Evolutionary conservation across 2,329 filamentous ascomycete genomes (phyloP).

Genomic region (Ophiostoma triangulosporum): DNA sequence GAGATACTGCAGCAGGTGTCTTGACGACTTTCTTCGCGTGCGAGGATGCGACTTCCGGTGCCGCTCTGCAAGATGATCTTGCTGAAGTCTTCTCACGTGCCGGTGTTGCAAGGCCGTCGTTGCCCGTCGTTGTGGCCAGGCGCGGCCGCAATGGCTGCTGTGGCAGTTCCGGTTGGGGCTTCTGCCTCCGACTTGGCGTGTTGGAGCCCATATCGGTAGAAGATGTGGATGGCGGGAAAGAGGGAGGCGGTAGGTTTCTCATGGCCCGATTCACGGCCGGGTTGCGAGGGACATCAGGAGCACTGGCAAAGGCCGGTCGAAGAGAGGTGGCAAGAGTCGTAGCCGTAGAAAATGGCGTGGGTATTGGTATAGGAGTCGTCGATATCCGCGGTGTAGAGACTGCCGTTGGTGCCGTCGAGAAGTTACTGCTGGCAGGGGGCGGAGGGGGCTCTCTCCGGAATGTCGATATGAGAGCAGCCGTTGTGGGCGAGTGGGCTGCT

Average conservation of each 20-base stretch:
- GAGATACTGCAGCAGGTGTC: slow-evolving; percentile 18
- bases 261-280: background rate
- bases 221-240: background rate
- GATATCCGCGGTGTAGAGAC: background rate
- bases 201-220: background rate
- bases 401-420: background rate
- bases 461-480: slow-evolving; percentile 7
- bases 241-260: slow-evolving; percentile 1
- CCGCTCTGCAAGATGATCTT: slow-evolving; percentile 2
- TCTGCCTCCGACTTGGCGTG: slow-evolving; percentile 14
- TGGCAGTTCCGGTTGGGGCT: slow-evolving; percentile 12
- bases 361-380: background rate
- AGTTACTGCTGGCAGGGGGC: background rate
- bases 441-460: slow-evolving; percentile 5
- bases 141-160: slow-evolving; percentile 16
- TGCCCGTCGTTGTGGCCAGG: slow-evolving; percentile 6
- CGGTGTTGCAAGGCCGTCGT: slow-evolving; percentile 19
- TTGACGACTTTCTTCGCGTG: slow-evolving; percentile 7
- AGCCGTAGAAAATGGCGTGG: slow-evolving; percentile 5
- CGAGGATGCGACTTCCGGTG: background rate
- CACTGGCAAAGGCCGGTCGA: background rate
- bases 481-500: background rate
- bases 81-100: slow-evolving; percentile 1
- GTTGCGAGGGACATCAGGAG: background rate
- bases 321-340: slow-evolving; percentile 1